phyloP scores from a whole-genome alignment of 306 rosid species.

The Bauhinia variegata region DNA sequence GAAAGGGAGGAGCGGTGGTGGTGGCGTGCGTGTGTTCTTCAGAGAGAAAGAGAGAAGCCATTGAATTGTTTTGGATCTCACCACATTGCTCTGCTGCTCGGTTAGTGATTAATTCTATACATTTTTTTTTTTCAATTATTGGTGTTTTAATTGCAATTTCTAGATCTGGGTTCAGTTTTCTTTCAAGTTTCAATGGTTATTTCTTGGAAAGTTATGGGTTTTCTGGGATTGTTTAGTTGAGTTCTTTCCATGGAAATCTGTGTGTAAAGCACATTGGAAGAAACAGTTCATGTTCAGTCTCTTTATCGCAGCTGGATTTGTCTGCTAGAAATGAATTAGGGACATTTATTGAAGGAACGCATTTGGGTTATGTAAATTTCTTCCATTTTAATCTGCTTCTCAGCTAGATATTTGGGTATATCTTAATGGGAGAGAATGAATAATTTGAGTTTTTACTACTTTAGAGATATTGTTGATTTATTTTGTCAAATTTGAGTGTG shows the following conservation, averaged over 20 bases:
- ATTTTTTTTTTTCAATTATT: too few species aligned
- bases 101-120: slow-evolving; percentile 15
- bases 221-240: not conserved
- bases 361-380: not conserved
- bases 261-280: not conserved
- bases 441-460: too few species aligned
- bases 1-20: slow-evolving; percentile 16
- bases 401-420: slow-evolving; percentile 10
- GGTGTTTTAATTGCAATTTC: slow-evolving; percentile 1
- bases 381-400: not conserved
- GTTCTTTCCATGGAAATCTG: too few species aligned
- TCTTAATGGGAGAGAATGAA: not conserved
- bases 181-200: not conserved
- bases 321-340: not conserved
- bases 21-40: slow-evolving; percentile 13
- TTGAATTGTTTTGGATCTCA: not conserved
- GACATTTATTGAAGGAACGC: not conserved
- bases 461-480: not conserved
- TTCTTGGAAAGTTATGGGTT: not conserved
- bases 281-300: not conserved
- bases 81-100: slow-evolving; percentile 37
- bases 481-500: too few species aligned
- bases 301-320: not conserved
- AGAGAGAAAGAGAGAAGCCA: not conserved
- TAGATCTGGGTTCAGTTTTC: slow-evolving; percentile 48